Evolutionary conservation across 2,329 filamentous ascomycete genomes (phyloP), one percentile per base, ranked within the genome.

Genomic region (Aureobasidium sp.): DNA sequence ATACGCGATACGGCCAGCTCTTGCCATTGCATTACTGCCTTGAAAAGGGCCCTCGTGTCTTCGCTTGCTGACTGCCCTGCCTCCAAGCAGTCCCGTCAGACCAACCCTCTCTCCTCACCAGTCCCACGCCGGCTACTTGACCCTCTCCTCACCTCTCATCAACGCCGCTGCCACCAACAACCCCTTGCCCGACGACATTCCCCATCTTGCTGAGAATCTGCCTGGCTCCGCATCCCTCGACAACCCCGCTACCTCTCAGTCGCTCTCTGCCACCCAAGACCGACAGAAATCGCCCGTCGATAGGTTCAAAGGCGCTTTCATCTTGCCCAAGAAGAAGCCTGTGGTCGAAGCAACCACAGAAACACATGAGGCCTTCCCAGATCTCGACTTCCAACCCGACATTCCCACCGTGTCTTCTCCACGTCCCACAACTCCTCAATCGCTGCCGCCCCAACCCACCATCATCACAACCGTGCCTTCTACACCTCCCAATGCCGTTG

Each of bases 301-400:
- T 69, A 89, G 86, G 70, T 78, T 93, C 64, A 88, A 84, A 72
- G 86, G 87, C 70, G 88, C 87, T 14, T 90, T 94, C 69, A 83
- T 77, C 63, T 74, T 69, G 45, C 62, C 67, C 42, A 77, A 80
- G 48, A 85, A 82, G 69, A 84, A 80, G 70, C 22, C 57, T 34
- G 17, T 11, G 15, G 3, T 52, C 44, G 55, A 53, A 14, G 56
- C 49, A 44, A 34, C 53, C 34, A 60, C 31, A 39, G 49, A 60
- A 20, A 57, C 59, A 29, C 52, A 49, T 48, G 62, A 60, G 27
- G 45, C 27, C 25, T 60, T 51, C 25, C 57, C 57, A 34, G 41
- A 49, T 42, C 57, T 60, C 57, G 44, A 37, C 6, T 9, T 15
- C 31, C 20, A 39, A 14, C 11, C 20, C 25, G 42, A 45, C n/a